phyloP scores from a whole-genome alignment of 192 early-diverging fungal genomes.

The Coemansia sp. region DNA sequence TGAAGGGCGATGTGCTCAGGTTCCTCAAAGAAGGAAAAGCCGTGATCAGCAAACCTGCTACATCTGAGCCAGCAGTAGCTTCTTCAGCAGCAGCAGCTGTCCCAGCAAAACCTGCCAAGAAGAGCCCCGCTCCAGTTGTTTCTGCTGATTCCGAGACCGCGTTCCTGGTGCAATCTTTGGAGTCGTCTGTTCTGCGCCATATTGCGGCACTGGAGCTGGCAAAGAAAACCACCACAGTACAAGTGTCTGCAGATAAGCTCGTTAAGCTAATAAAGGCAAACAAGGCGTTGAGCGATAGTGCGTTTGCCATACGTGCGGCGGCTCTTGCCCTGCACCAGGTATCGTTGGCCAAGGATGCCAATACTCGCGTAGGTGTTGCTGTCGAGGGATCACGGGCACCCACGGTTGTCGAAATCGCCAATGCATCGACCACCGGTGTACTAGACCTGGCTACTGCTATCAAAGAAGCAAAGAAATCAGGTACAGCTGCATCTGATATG shows the following conservation, averaged over 20 bases:
- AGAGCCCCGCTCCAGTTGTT: constrained; percentile 3
- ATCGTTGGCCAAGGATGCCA: constrained; percentile 55
- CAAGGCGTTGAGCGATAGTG: constrained; percentile 16
- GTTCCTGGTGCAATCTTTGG: constrained; percentile 48
- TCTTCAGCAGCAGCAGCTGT: neutral
- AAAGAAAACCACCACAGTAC: constrained; percentile 37
- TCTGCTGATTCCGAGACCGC: constrained; percentile 33
- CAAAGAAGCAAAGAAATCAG: constrained; percentile 15
- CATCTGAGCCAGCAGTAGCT: neutral
- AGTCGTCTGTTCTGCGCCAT: constrained; percentile 45
- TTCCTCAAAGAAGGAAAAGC: constrained; percentile 58
- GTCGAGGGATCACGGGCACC: constrained; percentile 54
- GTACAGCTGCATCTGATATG: neutral
- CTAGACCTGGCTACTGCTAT: constrained; percentile 31
- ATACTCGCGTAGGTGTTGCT: constrained; percentile 60
- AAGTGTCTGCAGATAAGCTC: constrained; percentile 37
- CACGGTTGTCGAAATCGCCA: constrained; percentile 26
- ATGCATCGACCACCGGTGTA: constrained; percentile 27
- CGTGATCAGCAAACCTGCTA: constrained; percentile 45
- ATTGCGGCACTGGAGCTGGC: constrained; percentile 40
- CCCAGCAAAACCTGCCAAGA: neutral
- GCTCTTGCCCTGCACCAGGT: constrained; percentile 45
- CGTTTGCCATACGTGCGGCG: constrained; percentile 38
- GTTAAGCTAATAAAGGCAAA: constrained; percentile 23
- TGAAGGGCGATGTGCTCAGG: constrained; percentile 75